These are phyloP conservation scores for Aaosphaeria arxii DNA, from an alignment of 2,329 filamentous ascomycete genomes.

Conservation along the genomic window DNA sequence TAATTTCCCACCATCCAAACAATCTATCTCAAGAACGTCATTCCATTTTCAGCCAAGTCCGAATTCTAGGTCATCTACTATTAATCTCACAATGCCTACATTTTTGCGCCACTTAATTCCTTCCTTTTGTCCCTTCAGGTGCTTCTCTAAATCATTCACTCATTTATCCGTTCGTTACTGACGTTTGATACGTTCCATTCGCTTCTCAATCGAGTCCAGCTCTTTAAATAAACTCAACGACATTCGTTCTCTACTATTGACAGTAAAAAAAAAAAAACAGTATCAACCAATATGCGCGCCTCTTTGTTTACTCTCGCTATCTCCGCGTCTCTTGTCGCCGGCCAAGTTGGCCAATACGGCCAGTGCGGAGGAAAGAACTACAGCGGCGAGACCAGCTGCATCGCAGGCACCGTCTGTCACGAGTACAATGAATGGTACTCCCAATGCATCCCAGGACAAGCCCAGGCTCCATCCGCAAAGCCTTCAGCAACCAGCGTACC, in stretches of 20 bases:
- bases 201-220: background rate
- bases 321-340: background rate
- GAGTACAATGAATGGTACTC: conserved; percentile 44
- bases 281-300: background rate
- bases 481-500: background rate
- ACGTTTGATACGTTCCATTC: background rate
- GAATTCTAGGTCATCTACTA: no score
- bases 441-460: conserved; percentile 36
- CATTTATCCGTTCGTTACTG: background rate
- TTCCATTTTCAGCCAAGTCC: no score
- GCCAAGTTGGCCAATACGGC: conserved; percentile 15
- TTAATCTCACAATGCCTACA: background rate
- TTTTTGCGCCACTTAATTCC: background rate
- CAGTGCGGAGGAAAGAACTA: conserved; percentile 47
- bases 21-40: no score
- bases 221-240: background rate
- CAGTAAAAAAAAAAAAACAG: background rate
- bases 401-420: conserved; percentile 38
- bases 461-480: background rate
- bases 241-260: background rate
- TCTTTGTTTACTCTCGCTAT: background rate
- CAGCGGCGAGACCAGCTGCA: conserved; percentile 39
- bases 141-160: background rate
- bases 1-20: background rate
- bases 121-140: background rate